Percentiles rank a stretch among this genome's conserved stretches.
Evolutionary conservation across 2,329 filamentous ascomycete genomes (phyloP).

Genomic region (Laburnicola sp.): DNA sequence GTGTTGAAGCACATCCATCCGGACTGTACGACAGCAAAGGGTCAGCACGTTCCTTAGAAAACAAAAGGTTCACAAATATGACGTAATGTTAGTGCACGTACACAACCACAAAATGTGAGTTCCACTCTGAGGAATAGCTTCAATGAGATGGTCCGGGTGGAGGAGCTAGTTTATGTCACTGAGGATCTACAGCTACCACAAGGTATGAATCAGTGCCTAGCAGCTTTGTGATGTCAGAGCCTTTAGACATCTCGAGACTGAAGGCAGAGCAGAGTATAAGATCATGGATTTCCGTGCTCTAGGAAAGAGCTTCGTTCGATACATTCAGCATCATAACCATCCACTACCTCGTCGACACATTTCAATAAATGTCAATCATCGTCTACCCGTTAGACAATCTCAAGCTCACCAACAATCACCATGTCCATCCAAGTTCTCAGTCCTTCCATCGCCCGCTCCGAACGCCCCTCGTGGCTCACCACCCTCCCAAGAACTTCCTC

Average conservation of each 20-base stretch:
- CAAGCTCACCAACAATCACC: background rate
- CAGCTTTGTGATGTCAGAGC: conserved; percentile 4
- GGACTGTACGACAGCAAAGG: too few species aligned
- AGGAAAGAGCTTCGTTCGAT: background rate
- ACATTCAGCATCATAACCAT: background rate
- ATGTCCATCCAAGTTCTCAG: conserved; percentile 8
- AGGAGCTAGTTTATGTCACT: background rate
- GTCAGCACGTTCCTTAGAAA: too few species aligned
- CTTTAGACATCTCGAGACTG: background rate
- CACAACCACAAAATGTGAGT: too few species aligned
- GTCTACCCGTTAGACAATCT: background rate
- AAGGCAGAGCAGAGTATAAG: conserved; percentile 1
- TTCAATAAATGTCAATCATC: too few species aligned
- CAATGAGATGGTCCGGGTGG: background rate
- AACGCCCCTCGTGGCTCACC: conserved; percentile 7
- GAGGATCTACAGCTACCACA: background rate
- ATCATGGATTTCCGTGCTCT: background rate
- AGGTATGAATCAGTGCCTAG: conserved; percentile 6
- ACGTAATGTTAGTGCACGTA: too few species aligned
- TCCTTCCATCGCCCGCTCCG: conserved; percentile 3
- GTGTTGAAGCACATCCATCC: too few species aligned
- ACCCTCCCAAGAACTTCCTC: conserved; percentile 6
- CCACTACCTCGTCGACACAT: background rate
- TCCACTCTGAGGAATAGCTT: too few species aligned
- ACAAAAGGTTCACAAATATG: too few species aligned